phyloP scores from a whole-genome alignment of 2,329 filamentous ascomycete species.

The Talaromyces sp. region DNA sequence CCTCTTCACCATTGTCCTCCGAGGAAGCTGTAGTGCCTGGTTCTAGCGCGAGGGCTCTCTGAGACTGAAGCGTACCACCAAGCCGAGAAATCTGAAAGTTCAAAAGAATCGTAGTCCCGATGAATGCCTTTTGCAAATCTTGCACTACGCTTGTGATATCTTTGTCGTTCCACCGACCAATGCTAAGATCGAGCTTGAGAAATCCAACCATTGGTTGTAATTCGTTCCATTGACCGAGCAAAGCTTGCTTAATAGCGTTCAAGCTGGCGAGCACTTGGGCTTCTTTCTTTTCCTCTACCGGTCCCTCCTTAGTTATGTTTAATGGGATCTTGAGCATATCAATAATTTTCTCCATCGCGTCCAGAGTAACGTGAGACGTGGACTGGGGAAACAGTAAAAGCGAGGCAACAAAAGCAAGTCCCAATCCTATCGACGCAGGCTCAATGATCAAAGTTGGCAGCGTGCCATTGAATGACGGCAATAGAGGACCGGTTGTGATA shows the following conservation, averaged over 20 bases:
- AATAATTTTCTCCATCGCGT: conserved; percentile 31
- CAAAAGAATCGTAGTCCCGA: neutral
- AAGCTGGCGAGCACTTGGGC: neutral
- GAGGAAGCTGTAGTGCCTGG: neutral
- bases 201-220: conserved; percentile 34
- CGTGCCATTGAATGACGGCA: conserved; percentile 42
- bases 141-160: neutral
- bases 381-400: conserved; percentile 51
- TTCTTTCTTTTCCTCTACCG: neutral
- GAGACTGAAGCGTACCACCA: neutral
- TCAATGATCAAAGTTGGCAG: conserved; percentile 43
- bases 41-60: neutral
- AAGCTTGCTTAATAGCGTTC: neutral
- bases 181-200: conserved; percentile 48
- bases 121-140: neutral
- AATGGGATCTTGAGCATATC: conserved; percentile 30
- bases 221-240: neutral
- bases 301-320: conserved; percentile 25
- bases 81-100: neutral
- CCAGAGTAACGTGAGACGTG: conserved; percentile 46
- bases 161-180: conserved; percentile 40
- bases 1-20: neutral
- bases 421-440: conserved; percentile 47
- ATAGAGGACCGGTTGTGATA: conserved; percentile 42
- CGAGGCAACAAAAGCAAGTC: conserved; percentile 44